Conservation (phyloP, 2,329 filamentous ascomycete genomes). For the Alternaria rosae region DNA sequence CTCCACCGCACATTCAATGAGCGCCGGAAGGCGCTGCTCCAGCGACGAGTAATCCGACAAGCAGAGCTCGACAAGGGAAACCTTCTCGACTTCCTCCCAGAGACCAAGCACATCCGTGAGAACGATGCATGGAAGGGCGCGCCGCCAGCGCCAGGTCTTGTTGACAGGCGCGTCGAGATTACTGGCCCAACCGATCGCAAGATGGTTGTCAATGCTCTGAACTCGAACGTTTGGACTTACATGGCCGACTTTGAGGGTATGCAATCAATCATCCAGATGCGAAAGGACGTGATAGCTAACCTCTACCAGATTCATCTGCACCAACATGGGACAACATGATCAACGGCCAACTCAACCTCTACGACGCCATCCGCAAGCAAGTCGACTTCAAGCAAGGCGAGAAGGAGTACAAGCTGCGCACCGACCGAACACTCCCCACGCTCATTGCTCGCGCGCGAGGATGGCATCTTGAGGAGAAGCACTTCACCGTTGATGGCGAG, state of each 20-base stretch:
- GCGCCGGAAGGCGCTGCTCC: conserved; percentile 85
- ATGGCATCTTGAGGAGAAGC: conserved; percentile 99
- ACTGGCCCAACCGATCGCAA: conserved; percentile 97
- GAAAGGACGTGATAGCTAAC: conserved; percentile 13
- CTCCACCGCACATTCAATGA: conserved; percentile 94
- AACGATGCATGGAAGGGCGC: conserved; percentile 94
- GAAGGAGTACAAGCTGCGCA: conserved; percentile 98
- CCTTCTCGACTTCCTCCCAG: conserved; percentile 91
- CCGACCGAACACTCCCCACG: conserved; percentile 84
- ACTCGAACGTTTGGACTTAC: conserved; percentile 96
- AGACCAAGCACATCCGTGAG: conserved; percentile 95
- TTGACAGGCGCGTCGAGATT: conserved; percentile 95
- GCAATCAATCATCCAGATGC: conserved; percentile 24
- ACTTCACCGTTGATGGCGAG: conserved; percentile 94
- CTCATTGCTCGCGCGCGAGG: conserved; percentile 93
- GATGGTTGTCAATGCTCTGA: conserved; percentile 98
- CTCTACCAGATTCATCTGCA: conserved; percentile 78
- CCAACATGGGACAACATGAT: conserved; percentile 99
- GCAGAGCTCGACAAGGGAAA: conserved; percentile 89
- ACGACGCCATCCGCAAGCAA: conserved; percentile 92
- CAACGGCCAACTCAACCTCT: conserved; percentile 96
- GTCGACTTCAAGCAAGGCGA: conserved; percentile 94
- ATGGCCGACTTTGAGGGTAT: conserved; percentile 99
- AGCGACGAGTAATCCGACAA: conserved; percentile 86
- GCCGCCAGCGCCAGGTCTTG: conserved; percentile 85